Percentiles rank a stretch among this genome's conserved stretches.
Evolutionary conservation across 1,284 basidiomycete genomes (phyloP).

Genomic region (Cryptococcus sp.): DNA sequence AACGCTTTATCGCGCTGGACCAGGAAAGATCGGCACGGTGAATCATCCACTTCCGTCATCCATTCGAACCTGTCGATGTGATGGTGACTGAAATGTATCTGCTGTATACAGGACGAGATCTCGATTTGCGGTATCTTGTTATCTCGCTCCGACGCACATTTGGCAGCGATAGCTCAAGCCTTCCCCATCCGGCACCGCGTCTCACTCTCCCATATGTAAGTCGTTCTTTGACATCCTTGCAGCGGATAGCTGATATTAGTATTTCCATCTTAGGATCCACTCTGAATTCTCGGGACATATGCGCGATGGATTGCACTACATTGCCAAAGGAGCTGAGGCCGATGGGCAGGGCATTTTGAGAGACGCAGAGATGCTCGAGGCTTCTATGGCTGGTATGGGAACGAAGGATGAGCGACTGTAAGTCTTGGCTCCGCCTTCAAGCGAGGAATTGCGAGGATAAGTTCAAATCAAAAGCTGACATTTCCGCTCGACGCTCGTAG

Average conservation of each 20-base stretch:
- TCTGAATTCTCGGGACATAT: slow-evolving; percentile 54
- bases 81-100: neutral
- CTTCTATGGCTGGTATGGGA: slow-evolving; percentile 50
- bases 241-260: slow-evolving; percentile 1
- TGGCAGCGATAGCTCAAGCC: slow-evolving; percentile 46
- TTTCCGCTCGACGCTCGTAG: slow-evolving; percentile 15
- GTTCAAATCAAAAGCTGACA: neutral
- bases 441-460: neutral
- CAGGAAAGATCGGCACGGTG: slow-evolving; percentile 52
- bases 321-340: slow-evolving; percentile 44
- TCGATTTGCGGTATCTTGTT: slow-evolving; percentile 52
- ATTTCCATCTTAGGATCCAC: slow-evolving; percentile 36
- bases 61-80: neutral
- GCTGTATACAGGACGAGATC: slow-evolving; percentile 48
- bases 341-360: slow-evolving; percentile 50
- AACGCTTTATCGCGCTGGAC: slow-evolving; percentile 48
- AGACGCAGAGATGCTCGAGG: slow-evolving; percentile 47
- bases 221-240: neutral
- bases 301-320: slow-evolving; percentile 46
- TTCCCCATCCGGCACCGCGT: slow-evolving; percentile 45
- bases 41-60: slow-evolving; percentile 11
- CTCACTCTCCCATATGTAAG: slow-evolving; percentile 43
- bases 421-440: slow-evolving; percentile 12
- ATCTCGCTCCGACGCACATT: slow-evolving; percentile 48
- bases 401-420: slow-evolving; percentile 54